Evolutionary conservation across 768 basidiomycete species (phyloP).

Genomic region (Filobasidium floriforme): DNA sequence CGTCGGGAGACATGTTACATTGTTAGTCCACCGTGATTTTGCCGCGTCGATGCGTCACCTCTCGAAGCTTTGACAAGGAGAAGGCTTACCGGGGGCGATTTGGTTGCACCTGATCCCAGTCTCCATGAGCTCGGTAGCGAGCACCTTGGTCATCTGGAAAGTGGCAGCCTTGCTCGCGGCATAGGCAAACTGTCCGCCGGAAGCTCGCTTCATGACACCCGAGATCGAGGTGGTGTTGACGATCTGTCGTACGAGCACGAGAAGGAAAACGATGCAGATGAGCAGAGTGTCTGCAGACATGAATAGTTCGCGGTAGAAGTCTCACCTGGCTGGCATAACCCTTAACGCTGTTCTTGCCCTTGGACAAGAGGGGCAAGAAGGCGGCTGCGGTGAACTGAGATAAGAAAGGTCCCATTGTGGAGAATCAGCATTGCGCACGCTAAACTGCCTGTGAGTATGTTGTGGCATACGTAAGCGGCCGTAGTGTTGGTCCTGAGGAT

Average conservation of each 20-base stretch:
- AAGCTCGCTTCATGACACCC: slow-evolving; percentile 30
- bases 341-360: slow-evolving; percentile 26
- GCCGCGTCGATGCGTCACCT: not conserved
- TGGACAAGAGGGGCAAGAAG: slow-evolving; percentile 33
- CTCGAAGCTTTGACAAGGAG: not conserved
- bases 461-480: slow-evolving; percentile 27
- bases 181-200: slow-evolving; percentile 35
- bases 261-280: not conserved
- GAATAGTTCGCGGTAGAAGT: too few species aligned
- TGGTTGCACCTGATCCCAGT: slow-evolving; percentile 36
- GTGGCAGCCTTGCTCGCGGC: slow-evolving; percentile 31
- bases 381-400: slow-evolving; percentile 32
- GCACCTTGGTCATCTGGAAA: slow-evolving; percentile 32
- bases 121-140: slow-evolving; percentile 31
- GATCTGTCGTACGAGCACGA: slow-evolving; percentile 9
- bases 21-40: too few species aligned
- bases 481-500: slow-evolving; percentile 29
- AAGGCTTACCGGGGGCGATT: slow-evolving; percentile 20
- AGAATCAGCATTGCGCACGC: not conserved
- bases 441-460: not conserved
- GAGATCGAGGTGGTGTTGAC: slow-evolving; percentile 34
- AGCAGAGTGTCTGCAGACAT: too few species aligned
- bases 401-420: not conserved
- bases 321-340: slow-evolving; percentile 31
- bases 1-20: too few species aligned